Evolutionary conservation across 164 flowering plant species (phyloP), one percentile per base, ranked within the genome.

Genomic region (Pachysandra terminalis): DNA sequence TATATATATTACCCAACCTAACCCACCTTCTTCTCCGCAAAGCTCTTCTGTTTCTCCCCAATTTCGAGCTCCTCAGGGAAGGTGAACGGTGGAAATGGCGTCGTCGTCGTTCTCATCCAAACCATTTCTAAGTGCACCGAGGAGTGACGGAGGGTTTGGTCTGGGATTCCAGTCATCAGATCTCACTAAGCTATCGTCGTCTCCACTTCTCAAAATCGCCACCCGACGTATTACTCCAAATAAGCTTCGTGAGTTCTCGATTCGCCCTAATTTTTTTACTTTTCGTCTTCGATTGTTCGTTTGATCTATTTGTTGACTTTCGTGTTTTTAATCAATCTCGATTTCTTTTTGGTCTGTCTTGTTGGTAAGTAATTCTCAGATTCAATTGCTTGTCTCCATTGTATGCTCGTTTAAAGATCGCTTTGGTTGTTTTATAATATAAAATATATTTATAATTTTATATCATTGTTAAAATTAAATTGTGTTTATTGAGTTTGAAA

Each of bases 31-130:
- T n/a, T n/a, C n/a, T n/a, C n/a, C n/a, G n/a, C n/a, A n/a, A n/a
- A n/a, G n/a, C 60, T 57, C 60, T n/a, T 57, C 35, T 25, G 23
- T 60, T 41, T 32, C 49, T 13, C 19, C 25, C 16, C 51, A 19
- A 24, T 15, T 19, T 10, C 49, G 26, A 35, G 13, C 16, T 10
- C 10, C 51, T 15, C 51, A 32, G 37, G 7, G 5, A 32, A 32
- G 37, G 37, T 45, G 25, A 22, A 12, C 63, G 70, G 23, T 66
- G 60, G n/a, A 57, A 67, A 88, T 88, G 94, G 88, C 91, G 70
- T 83, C 87, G 19, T n/a, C n/a, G n/a, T 86, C 88, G 62, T 72
- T 86, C 68, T 72, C 83, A 3, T 66, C 87, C 61, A 79, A 80
- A 56, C 55, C 72, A 1, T 83, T 85, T 41, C 76, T 86, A 53